Percentiles rank a stretch among this genome's conserved stretches.
Evolutionary conservation across 305 asterid species (phyloP).

Genomic region (Fraxinus ornus): DNA sequence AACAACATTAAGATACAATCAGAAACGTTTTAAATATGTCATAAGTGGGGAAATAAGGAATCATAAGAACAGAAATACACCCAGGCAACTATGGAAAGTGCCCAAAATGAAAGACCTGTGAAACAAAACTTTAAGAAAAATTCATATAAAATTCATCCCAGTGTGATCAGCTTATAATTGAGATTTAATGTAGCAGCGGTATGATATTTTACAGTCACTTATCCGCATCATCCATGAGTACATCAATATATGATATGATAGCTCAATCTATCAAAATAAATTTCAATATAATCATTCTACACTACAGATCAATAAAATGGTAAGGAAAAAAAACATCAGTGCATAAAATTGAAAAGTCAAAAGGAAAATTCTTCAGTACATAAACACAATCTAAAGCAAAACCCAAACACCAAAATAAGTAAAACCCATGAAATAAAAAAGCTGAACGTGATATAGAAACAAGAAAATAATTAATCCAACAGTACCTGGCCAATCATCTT

Average conservation of each 20-base stretch:
- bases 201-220: not conserved
- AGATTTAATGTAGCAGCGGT: not conserved
- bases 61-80: not conserved
- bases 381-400: not conserved
- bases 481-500: slow-evolving; percentile 91
- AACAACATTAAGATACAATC: not conserved
- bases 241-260: not conserved
- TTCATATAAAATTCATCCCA: not conserved
- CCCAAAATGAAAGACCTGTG: not conserved
- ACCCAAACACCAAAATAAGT: not conserved
- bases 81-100: not conserved
- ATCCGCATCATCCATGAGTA: not conserved
- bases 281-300: not conserved
- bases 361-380: not conserved
- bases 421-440: not conserved
- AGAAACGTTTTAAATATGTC: not conserved
- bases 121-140: not conserved
- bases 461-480: not conserved
- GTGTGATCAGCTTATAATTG: not conserved
- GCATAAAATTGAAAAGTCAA: not conserved
- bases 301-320: not conserved
- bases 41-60: not conserved
- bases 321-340: not conserved
- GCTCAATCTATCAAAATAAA: not conserved
- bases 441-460: not conserved